A percentile compares a stretch with the other conserved stretches of the same genome.
Conservation (phyloP, 306 rosid species). For the Hippophae gyantsensis region DNA sequence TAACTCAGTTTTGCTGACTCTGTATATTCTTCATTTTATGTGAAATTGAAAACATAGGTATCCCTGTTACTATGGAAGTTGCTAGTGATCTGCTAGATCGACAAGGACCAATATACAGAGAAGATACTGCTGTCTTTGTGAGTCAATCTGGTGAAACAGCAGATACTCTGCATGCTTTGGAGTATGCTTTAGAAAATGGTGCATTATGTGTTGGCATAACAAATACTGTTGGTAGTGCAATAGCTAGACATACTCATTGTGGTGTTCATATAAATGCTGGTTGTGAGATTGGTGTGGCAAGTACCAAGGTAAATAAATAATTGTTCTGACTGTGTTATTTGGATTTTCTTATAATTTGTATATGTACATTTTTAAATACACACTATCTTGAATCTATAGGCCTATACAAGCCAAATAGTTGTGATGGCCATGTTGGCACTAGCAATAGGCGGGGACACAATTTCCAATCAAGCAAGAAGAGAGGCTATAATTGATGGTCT, state of each 20-base stretch:
- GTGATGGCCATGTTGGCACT: slow-evolving; percentile 97
- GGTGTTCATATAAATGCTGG: slow-evolving; percentile 99
- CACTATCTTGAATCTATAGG: slow-evolving; percentile 33
- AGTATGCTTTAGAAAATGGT: slow-evolving; percentile 89
- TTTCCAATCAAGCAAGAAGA: slow-evolving; percentile 72
- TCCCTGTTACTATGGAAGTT: slow-evolving; percentile 97
- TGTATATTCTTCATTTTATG: slow-evolving; percentile 15
- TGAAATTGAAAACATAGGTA: slow-evolving; percentile 37
- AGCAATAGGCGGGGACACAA: slow-evolving; percentile 86
- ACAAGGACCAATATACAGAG: slow-evolving; percentile 90
- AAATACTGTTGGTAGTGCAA: slow-evolving; percentile 87
- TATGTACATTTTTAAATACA: neutral
- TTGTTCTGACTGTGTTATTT: slow-evolving; percentile 14
- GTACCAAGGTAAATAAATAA: slow-evolving; percentile 68
- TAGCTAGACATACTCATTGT: slow-evolving; percentile 91
- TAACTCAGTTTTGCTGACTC: slow-evolving; percentile 6
- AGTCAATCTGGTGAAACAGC: slow-evolving; percentile 99
- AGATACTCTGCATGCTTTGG: slow-evolving; percentile 79
- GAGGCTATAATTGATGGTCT: slow-evolving; percentile 88
- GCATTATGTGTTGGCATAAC: slow-evolving; percentile 97
- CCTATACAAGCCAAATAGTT: slow-evolving; percentile 96
- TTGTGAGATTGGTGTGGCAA: slow-evolving; percentile 96
- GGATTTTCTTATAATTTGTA: slow-evolving; percentile 5
- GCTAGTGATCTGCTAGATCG: slow-evolving; percentile 97
- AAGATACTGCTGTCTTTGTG: slow-evolving; percentile 93